phyloP scores from a whole-genome alignment of 768 basidiomycete genomes.

The Lyophyllum shimeji region DNA sequence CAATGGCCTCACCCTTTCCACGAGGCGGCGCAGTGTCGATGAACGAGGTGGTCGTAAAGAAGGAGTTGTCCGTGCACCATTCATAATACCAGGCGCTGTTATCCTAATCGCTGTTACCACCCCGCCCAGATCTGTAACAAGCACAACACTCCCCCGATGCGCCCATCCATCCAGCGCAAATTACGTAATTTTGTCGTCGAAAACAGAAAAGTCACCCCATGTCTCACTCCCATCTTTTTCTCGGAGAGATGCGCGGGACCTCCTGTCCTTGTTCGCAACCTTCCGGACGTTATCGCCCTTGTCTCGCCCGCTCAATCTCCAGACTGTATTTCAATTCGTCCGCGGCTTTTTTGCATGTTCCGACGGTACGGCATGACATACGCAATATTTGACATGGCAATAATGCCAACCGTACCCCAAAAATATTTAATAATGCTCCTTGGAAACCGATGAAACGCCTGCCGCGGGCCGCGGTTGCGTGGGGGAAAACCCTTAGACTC shows the following conservation, averaged over 20 bases:
- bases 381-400: too few species aligned
- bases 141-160: neutral
- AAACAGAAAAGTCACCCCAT: neutral
- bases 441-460: neutral
- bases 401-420: neutral
- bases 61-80: neutral
- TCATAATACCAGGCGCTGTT: neutral
- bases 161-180: neutral
- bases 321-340: neutral
- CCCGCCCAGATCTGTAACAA: neutral
- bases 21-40: neutral
- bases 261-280: too few species aligned
- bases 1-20: neutral
- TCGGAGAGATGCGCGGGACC: slow-evolving; percentile 1
- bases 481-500: too few species aligned
- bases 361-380: too few species aligned
- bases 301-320: too few species aligned
- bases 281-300: too few species aligned
- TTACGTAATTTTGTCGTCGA: neutral
- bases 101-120: neutral
- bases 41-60: neutral
- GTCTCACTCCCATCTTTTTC: neutral
- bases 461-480: neutral
- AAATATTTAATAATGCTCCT: neutral
- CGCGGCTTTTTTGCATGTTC: too few species aligned